Conservation (phyloP, 352 stramenopile genomes). For the Blastocystis sp. region DNA sequence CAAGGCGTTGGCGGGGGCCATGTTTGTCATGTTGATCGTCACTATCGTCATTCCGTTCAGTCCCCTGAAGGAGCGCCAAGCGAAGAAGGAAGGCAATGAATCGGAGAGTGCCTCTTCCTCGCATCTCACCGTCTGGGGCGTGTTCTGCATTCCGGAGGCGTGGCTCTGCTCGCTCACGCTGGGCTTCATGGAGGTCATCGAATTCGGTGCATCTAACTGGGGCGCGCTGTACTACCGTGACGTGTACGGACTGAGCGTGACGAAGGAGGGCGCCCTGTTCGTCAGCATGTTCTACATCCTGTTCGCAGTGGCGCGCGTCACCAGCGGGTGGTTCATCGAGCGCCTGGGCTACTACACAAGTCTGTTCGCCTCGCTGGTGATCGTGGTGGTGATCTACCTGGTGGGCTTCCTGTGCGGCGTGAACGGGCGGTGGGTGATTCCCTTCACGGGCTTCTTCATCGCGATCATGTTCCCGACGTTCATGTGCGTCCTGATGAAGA, state of each 20-base stretch:
- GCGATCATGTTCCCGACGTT: slow-evolving; percentile 58
- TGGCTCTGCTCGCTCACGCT: slow-evolving; percentile 34
- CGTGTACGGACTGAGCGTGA: slow-evolving; percentile 28
- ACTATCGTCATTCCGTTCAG: not conserved
- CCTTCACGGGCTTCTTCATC: slow-evolving; percentile 62
- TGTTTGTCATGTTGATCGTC: not conserved
- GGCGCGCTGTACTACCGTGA: slow-evolving; percentile 56
- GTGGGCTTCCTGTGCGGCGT: slow-evolving; percentile 27
- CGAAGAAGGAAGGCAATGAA: not conserved
- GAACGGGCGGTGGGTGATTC: slow-evolving; percentile 48
- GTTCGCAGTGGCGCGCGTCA: slow-evolving; percentile 3
- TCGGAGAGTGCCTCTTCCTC: not conserved
- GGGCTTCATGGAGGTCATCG: slow-evolving; percentile 64
- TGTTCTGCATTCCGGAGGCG: not conserved
- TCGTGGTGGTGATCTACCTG: slow-evolving; percentile 39
- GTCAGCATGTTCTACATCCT: slow-evolving; percentile 61
- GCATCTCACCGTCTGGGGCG: not conserved
- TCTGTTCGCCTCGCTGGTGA: slow-evolving; percentile 24
- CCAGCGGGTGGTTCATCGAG: slow-evolving; percentile 35
- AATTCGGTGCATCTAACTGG: slow-evolving; percentile 65
- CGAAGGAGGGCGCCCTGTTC: slow-evolving; percentile 53
- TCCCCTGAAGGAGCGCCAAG: not conserved
- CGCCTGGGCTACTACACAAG: slow-evolving; percentile 41
- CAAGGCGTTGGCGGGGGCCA: not conserved
- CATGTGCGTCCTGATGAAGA: slow-evolving; percentile 49